These are phyloP conservation scores for Ormosia semicastrata DNA, from an alignment of 306 rosid species.

Conservation along the genomic window DNA sequence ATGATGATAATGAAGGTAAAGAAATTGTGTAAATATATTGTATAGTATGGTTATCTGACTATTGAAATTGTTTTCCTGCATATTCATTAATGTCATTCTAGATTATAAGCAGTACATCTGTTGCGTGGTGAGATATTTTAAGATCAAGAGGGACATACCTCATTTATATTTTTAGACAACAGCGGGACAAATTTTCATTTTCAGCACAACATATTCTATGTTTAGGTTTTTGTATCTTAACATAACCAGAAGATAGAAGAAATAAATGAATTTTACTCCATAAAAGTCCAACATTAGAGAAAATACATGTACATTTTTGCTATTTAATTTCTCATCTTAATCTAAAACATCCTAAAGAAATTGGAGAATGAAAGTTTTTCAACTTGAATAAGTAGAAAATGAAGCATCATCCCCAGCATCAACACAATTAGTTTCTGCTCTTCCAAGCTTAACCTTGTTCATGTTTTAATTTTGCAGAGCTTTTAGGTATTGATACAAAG, in stretches of 20 bases:
- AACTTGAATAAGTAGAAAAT: neutral
- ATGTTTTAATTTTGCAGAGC: slow-evolving; percentile 49
- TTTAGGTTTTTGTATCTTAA: neutral
- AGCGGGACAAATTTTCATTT: neutral
- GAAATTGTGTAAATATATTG: neutral
- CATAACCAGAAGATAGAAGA: neutral
- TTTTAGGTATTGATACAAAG: slow-evolving; percentile 62
- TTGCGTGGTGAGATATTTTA: neutral
- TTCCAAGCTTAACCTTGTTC: slow-evolving; percentile 3
- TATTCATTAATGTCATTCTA: neutral
- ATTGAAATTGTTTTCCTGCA: neutral
- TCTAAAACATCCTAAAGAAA: neutral
- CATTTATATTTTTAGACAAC: neutral
- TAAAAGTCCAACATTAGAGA: neutral
- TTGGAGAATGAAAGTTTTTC: neutral
- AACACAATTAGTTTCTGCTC: neutral
- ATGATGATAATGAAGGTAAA: slow-evolving; percentile 56
- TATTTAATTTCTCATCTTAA: neutral
- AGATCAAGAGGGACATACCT: neutral
- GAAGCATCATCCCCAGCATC: neutral
- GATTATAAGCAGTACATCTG: neutral
- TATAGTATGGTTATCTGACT: neutral
- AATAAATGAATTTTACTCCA: neutral
- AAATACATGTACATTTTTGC: neutral
- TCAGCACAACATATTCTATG: neutral